These are phyloP conservation scores for Barnettozyma salicaria DNA, from an alignment of 805 yeast species.

Conservation along the genomic window DNA sequence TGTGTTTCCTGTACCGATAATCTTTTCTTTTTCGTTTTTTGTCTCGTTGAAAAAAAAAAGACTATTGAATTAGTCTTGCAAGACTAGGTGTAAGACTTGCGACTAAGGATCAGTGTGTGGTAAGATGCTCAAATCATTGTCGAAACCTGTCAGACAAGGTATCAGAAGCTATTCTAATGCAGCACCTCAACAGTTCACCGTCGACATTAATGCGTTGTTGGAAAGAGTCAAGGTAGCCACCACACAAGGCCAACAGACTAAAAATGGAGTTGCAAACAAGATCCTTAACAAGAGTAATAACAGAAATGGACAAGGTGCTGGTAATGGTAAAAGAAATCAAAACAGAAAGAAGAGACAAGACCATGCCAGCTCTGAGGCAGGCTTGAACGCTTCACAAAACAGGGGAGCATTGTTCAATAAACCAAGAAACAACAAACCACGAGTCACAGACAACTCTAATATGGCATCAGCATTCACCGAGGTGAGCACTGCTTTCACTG, in stretches of 20 bases:
- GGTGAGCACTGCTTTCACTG: slow-evolving; percentile 1
- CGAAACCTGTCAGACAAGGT: neutral
- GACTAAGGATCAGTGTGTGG: too few species aligned
- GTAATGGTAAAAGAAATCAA: neutral
- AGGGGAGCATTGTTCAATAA: neutral
- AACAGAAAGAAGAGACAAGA: neutral
- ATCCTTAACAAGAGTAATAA: neutral
- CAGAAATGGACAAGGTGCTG: too few species aligned
- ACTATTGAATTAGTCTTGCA: too few species aligned
- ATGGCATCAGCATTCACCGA: slow-evolving; percentile 6
- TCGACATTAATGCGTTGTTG: slow-evolving; percentile 13
- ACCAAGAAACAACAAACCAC: slow-evolving; percentile 1
- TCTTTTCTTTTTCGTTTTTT: too few species aligned
- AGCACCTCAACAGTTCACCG: neutral
- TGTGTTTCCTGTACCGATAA: too few species aligned
- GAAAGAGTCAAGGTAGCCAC: slow-evolving; percentile 11
- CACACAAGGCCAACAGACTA: neutral
- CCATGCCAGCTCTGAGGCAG: neutral
- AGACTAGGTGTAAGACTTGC: too few species aligned
- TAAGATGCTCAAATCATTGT: slow-evolving; percentile 7
- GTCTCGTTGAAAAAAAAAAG: too few species aligned
- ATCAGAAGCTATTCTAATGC: slow-evolving; percentile 7
- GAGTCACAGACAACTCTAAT: neutral
- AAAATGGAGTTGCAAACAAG: neutral
- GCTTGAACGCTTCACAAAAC: neutral